phyloP scores from a whole-genome alignment of 2,329 filamentous ascomycete species.

The Cercospora beticola region DNA sequence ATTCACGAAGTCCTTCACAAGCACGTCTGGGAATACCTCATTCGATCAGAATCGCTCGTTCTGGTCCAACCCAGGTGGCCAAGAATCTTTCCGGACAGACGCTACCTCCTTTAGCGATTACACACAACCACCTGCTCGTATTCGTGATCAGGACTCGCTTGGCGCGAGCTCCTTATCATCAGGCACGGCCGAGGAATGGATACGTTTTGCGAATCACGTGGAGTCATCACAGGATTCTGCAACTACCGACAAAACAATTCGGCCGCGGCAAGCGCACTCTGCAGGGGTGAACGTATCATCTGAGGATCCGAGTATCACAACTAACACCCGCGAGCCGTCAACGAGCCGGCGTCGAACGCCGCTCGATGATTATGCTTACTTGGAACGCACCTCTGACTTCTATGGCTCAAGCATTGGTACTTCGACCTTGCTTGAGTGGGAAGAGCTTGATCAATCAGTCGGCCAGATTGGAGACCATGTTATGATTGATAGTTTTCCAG shows the following conservation, averaged over 20 bases:
- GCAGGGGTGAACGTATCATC: too few relatives aligned
- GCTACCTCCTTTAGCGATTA: slow-evolving; percentile 21
- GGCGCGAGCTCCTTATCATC: slow-evolving; percentile 15
- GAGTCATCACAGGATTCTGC: slow-evolving; percentile 14
- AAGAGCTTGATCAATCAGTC: neutral
- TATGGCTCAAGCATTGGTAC: neutral
- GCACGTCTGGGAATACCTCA: slow-evolving; percentile 14
- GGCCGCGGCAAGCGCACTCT: neutral
- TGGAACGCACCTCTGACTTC: neutral
- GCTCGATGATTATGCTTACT: neutral
- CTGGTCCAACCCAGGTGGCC: slow-evolving; percentile 14
- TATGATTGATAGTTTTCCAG: neutral
- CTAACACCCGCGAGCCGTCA: too few relatives aligned
- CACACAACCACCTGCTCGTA: neutral
- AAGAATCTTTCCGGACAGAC: slow-evolving; percentile 13
- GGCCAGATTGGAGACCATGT: neutral
- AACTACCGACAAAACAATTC: slow-evolving; percentile 3
- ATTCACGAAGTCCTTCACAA: slow-evolving; percentile 1
- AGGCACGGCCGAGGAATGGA: slow-evolving; percentile 5
- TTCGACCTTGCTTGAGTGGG: neutral
- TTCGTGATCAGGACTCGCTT: neutral
- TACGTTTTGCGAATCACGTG: neutral
- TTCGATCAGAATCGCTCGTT: slow-evolving; percentile 16
- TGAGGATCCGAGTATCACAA: too few relatives aligned
- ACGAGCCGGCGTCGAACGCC: neutral